Percentiles rank a stretch among this genome's conserved stretches.
Evolutionary conservation across 176 grass and related monocot genomes (phyloP).

Genomic region (Poa annua): DNA sequence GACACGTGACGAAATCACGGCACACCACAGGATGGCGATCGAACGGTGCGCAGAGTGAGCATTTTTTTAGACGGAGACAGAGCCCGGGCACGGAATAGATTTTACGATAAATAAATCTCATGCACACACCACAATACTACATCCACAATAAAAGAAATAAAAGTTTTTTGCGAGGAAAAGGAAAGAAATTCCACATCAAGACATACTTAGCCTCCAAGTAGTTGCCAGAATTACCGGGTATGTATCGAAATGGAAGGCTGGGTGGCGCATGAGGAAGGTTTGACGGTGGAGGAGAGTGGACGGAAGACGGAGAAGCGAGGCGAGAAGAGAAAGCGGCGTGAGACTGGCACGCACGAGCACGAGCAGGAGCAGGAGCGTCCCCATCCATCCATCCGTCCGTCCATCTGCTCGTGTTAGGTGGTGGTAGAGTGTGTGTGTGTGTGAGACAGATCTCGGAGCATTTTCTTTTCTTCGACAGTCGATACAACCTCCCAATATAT

Average conservation of each 20-base stretch:
- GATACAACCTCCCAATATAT: background rate
- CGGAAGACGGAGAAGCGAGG: background rate
- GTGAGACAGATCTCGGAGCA: background rate
- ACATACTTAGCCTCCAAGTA: background rate
- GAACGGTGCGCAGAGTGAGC: too few relatives aligned
- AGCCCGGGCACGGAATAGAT: too few relatives aligned
- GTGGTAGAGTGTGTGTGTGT: background rate
- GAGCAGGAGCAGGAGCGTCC: background rate
- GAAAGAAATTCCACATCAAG: background rate
- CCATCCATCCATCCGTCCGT: background rate
- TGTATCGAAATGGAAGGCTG: background rate
- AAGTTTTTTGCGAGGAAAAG: background rate
- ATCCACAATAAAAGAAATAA: too few relatives aligned
- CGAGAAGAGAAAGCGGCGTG: slow-evolving; percentile 11
- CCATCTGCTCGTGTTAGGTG: background rate
- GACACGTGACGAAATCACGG: too few relatives aligned
- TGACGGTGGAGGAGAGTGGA: background rate
- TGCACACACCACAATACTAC: too few relatives aligned
- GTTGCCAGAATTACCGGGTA: background rate
- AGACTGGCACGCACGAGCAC: too few relatives aligned
- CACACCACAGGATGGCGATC: too few relatives aligned
- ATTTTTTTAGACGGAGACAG: too few relatives aligned
- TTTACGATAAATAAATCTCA: too few relatives aligned
- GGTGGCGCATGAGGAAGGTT: background rate
- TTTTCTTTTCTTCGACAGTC: background rate